Evolutionary conservation across 2,329 filamentous ascomycete genomes (phyloP), one percentile per base, ranked within the genome.

Genomic region (Alternaria burnsii): DNA sequence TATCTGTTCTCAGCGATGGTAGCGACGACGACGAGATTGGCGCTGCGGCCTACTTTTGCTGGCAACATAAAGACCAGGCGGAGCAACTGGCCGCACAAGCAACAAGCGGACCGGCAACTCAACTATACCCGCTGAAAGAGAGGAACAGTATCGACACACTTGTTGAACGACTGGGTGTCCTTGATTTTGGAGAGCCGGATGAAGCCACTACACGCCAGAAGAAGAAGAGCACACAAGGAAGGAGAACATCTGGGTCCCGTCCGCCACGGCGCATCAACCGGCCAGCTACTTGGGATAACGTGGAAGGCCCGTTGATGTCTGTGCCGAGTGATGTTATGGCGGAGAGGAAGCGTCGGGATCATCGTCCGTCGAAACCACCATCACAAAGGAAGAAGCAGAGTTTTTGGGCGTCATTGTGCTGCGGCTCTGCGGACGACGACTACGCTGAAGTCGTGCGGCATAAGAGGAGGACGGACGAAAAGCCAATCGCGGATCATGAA

Each of bases 1-100:
- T 78, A 3, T 77, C 79, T 10, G 79, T 82, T 6, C 61, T 67
- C 16, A 66, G 66, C 36, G 72, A 76, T 34, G 73, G 75, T 41
- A 69, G 70, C 51, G 84, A 88, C 61, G 84, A 86, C 2, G 80
- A 82, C 58, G 84, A 87, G 48, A 85, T 88, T 62, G 83, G 80
- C 34, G 87, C 89, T 59, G 78, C 79, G 5, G 83, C 80, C n/a
- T 86, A 89, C 51, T 97, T 93, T 80, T 98, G 94, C 83, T 97
- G 92, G 91, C 93, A 97, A 77, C 95, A 99, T 82, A 94, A 92
- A 76, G 92, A 95, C 58, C 95, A 99, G 78, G 92, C 92, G 3
- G 75, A 81, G 55, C 74, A 69, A 12, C 58, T 81, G 14, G 71
- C 57, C 74, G 59, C 66, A 14, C 58, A 58, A 24, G 59, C 60